Evolutionary conservation across 176 grass and related monocot species (phyloP), one percentile per base, ranked within the genome.

Genomic region (Aegilops longissima): DNA sequence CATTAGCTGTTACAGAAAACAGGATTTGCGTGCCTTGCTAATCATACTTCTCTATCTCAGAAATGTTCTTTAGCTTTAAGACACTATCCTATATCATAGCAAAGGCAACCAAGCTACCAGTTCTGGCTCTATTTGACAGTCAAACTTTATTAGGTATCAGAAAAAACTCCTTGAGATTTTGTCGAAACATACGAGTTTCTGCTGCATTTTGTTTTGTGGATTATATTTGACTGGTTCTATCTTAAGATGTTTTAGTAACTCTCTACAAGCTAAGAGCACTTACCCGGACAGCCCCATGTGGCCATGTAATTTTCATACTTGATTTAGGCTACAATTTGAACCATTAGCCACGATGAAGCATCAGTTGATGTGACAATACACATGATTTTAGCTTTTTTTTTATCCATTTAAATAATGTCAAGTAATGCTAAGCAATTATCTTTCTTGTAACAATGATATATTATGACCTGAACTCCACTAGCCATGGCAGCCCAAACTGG

Each of bases 151-250:
- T 54, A 18, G 51, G 16, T 54, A 54, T 54, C 51, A 54, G 51
- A 18, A 54, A 54, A 54, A 54, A 54, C 51, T 54, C 51, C 51
- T 54, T 54, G 51, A 54, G 71, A 23, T 76, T 82, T 77, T 88
- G 30, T 69, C 40, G 24, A 87, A 87, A 62, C 5, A 6, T 63
- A 24, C 9, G 17, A 0, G 33, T 61, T 35, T 18, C 56, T 45
- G 27, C 80, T 68, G 56, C 38, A 42, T 73, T 62, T 81, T 51
- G 17, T 31, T 73, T 73, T 58, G 49, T 68, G 16, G 17, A 73
- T 70, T 74, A 44, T 13, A 34, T 82, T 81, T 82, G 42, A 52
- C 29, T 62, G 34, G 35, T 61, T 40, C 12, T 83, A 83, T 73
- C 47, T 61, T 21, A 74, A 72, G 23, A 72, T 74, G 35, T 44